Evolutionary conservation across 352 stramenopile species (phyloP).

Genomic region (Phytophthora tubulina): DNA sequence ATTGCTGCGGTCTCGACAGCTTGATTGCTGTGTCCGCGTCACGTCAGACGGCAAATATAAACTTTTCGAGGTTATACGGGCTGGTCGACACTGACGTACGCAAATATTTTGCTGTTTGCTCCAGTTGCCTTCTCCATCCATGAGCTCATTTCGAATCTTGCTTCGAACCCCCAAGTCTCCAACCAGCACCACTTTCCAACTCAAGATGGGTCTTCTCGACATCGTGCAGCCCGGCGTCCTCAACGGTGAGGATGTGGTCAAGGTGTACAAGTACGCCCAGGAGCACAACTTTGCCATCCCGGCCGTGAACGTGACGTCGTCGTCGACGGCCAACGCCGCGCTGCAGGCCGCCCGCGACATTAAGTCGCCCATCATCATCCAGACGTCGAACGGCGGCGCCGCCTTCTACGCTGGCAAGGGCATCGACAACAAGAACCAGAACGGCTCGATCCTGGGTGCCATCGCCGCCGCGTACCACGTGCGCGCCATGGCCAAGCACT

Average conservation of each 20-base stretch:
- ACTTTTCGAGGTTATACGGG: not conserved
- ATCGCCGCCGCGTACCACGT: slow-evolving; percentile 97
- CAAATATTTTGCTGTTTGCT: not conserved
- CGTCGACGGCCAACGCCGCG: slow-evolving; percentile 96
- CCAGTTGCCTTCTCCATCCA: not conserved
- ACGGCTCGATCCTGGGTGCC: slow-evolving; percentile 69
- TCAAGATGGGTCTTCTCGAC: slow-evolving; percentile 84
- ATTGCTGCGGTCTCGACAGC: too few relatives aligned
- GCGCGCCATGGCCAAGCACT: slow-evolving; percentile 96
- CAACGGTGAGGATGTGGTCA: slow-evolving; percentile 89
- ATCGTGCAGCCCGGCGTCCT: slow-evolving; percentile 89
- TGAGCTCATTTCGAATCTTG: slow-evolving; percentile 48
- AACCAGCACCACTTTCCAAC: not conserved
- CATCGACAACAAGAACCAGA: slow-evolving; percentile 95
- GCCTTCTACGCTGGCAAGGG: slow-evolving; percentile 98
- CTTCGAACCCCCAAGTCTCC: slow-evolving; percentile 37
- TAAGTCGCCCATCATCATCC: slow-evolving; percentile 98
- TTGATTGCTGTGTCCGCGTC: too few relatives aligned
- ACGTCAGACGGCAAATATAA: not conserved
- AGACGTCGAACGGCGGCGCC: slow-evolving; percentile 98
- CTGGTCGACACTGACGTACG: not conserved
- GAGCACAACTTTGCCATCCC: slow-evolving; percentile 97
- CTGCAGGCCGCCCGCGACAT: slow-evolving; percentile 97
- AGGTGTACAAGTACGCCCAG: slow-evolving; percentile 95
- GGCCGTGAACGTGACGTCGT: slow-evolving; percentile 97